Conservation (phyloP, 2,329 filamentous ascomycete species). For the Fonsecaea multimorphosa region DNA sequence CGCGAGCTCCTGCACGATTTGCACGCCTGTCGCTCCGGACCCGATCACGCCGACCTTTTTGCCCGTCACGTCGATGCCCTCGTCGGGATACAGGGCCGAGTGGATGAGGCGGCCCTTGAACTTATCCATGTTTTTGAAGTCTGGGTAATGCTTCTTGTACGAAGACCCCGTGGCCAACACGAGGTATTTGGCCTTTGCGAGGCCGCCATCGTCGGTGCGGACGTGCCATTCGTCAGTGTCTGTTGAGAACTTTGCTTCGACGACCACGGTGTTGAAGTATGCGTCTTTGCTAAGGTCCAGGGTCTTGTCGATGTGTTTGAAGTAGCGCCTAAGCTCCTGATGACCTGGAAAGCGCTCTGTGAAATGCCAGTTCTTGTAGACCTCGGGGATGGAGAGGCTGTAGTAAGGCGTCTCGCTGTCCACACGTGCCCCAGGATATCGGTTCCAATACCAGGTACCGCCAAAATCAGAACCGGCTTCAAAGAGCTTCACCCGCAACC, state of each 20-base stretch:
- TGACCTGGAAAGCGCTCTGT: slow-evolving; percentile 49
- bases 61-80: slow-evolving; percentile 60
- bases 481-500: slow-evolving; percentile 56
- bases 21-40: slow-evolving; percentile 68
- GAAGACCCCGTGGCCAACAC: slow-evolving; percentile 44
- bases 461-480: slow-evolving; percentile 57
- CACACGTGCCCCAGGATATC: slow-evolving; percentile 52
- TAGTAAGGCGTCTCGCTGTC: slow-evolving; percentile 60
- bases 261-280: slow-evolving; percentile 45
- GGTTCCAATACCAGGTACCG: slow-evolving; percentile 47
- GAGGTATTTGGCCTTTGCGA: slow-evolving; percentile 35
- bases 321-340: slow-evolving; percentile 50
- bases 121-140: slow-evolving; percentile 63
- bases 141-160: slow-evolving; percentile 61
- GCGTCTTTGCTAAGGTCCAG: slow-evolving; percentile 49
- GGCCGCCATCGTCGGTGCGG: slow-evolving; percentile 45
- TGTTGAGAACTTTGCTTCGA: slow-evolving; percentile 46
- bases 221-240: slow-evolving; percentile 48
- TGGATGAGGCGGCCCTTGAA: slow-evolving; percentile 67
- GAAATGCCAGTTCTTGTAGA: slow-evolving; percentile 57
- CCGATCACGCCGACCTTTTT: slow-evolving; percentile 70
- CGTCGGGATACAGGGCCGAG: slow-evolving; percentile 64
- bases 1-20: slow-evolving; percentile 67
- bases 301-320: slow-evolving; percentile 49
- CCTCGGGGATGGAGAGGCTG: slow-evolving; percentile 59